Percentiles rank a stretch among this genome's conserved stretches.
phyloP scores from a whole-genome alignment of 331 rosid genomes.

The Phaseolus coccineus region DNA sequence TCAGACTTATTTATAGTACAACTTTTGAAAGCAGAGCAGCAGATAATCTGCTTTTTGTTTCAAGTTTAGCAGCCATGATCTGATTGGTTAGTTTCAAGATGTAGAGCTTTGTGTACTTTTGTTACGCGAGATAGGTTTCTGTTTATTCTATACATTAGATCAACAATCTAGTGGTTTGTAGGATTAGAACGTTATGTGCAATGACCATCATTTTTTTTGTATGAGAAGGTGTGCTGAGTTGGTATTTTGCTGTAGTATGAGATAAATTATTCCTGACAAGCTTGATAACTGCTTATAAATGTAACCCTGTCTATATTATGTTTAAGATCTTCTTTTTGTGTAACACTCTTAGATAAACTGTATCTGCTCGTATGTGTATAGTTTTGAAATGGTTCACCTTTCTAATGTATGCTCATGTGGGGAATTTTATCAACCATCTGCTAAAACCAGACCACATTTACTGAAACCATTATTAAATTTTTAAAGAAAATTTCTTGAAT shows the following conservation, averaged over 20 bases:
- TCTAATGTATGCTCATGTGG: conserved; percentile 20
- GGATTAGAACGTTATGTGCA: neutral
- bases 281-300: conserved; percentile 37
- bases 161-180: neutral
- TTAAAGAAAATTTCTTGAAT: conserved; percentile 17
- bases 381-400: conserved; percentile 18
- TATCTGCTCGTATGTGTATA: conserved; percentile 19
- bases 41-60: conserved; percentile 20
- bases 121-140: neutral
- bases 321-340: neutral
- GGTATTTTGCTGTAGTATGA: conserved; percentile 29
- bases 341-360: conserved; percentile 3
- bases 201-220: neutral
- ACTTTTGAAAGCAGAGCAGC: conserved; percentile 3
- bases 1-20: too few species aligned
- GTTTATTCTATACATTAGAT: neutral
- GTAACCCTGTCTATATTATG: conserved; percentile 7
- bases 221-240: neutral
- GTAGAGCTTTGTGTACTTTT: neutral
- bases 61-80: neutral
- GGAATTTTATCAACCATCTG: conserved; percentile 13
- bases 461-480: neutral
- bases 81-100: conserved; percentile 33
- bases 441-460: neutral
- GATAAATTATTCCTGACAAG: conserved; percentile 24